Evolutionary conservation across 2,329 filamentous ascomycete species (phyloP).

Genomic region (Plectosphaerella sp.): DNA sequence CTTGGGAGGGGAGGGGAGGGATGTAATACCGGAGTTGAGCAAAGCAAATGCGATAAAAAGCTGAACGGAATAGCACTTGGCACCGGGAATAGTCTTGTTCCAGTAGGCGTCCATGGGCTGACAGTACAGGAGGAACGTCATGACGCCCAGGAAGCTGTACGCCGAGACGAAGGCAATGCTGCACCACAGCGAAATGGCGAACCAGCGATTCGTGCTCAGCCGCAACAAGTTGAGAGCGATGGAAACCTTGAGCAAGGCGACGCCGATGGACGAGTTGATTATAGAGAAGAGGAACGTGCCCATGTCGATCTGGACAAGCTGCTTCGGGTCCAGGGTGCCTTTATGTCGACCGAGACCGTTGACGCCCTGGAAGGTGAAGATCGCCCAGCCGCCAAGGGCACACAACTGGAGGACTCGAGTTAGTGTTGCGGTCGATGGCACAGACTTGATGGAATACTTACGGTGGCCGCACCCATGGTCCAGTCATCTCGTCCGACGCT

Average conservation of each 20-base stretch:
- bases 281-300: constrained; percentile 14
- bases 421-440: too few species aligned
- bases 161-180: neutral
- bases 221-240: constrained; percentile 15
- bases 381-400: too few species aligned
- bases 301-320: too few species aligned
- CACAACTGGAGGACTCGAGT: too few species aligned
- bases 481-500: too few species aligned
- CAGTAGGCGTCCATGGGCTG: neutral
- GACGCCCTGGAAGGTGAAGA: too few species aligned
- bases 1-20: too few species aligned
- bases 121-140: constrained; percentile 9
- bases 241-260: constrained; percentile 16
- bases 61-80: too few species aligned
- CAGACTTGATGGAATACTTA: too few species aligned
- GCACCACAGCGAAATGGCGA: constrained; percentile 13
- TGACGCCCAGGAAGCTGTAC: neutral
- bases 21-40: constrained; percentile 15
- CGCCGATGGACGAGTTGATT: constrained; percentile 13
- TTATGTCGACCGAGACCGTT: too few species aligned
- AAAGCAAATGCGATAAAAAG: neutral
- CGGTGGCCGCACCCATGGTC: too few species aligned
- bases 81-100: neutral
- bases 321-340: too few species aligned
- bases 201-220: constrained; percentile 14